Evolutionary conservation across 192 early-diverging fungal genomes (phyloP), one percentile per base, ranked within the genome.

Genomic region (Dissophora ornata): DNA sequence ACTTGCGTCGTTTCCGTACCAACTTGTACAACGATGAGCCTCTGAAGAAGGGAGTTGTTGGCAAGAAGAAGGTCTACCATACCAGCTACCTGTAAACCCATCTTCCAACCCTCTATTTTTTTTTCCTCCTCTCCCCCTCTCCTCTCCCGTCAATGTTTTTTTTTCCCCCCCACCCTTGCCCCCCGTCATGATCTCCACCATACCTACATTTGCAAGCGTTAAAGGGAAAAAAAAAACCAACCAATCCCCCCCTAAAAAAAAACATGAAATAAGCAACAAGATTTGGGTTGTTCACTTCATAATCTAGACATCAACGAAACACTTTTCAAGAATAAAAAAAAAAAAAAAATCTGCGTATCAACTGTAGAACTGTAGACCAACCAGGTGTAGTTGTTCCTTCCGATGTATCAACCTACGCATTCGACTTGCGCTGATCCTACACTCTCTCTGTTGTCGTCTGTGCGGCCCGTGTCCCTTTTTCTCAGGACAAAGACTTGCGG

Each of bases 1-100:
- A 91, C 80, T 85, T 94, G 53, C 85, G 91, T 79, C 85, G 93
- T 68, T 97, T 93, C 90, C 88, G 94, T 62, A 86, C 86, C 33
- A 87, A 85, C 26, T 89, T 82, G 62, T 71, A 80, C 44, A 85
- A 83, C 71, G 87, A 89, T 67, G 55, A 83, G 66, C 84, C 82
- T 44, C 71, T 80, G 22, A 82, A 84, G 59, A 84, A 86, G 83
- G 81, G 82, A 44, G 67, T 80, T 28, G 80, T 79, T 47, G 40
- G 75, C 50, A 78, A 83, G 53, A 74, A 82, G 64, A 86, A 84
- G 84, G 81, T 63, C 48, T 59, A 68, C 64, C 60, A 73, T 55
- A 66, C 73, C 63, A 62, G 64, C 64, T 77, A 77, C 58, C 59
- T 77, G 73, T 77, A 77, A 75, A 73, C 6, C 25, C 56, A 25